A percentile compares a stretch with the other conserved stretches of the same genome.
Conservation (phyloP, 2,329 filamentous ascomycete genomes). For the Rhynchosporium secalis region DNA sequence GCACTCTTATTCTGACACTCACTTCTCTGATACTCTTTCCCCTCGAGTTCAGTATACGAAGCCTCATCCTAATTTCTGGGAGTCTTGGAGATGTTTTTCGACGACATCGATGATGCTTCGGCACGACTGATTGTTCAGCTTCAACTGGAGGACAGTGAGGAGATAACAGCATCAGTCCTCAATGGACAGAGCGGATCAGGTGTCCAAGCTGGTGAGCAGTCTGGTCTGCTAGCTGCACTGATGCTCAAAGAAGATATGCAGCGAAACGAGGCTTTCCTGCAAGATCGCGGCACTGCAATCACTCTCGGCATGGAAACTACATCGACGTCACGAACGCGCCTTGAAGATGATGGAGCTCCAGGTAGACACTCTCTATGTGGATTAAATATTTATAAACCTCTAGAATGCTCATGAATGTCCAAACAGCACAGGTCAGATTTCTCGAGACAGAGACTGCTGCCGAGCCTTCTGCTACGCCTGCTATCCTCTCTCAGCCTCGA, state of each 20-base stretch:
- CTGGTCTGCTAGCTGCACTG: constrained; percentile 14
- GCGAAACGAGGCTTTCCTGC: constrained; percentile 1
- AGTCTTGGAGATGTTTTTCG: constrained; percentile 2
- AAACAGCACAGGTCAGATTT: background rate
- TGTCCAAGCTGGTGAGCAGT: background rate
- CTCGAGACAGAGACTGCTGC: background rate
- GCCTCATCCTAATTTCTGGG: background rate
- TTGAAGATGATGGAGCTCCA: background rate
- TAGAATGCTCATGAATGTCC: no score
- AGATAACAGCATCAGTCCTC: background rate
- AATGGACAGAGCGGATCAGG: constrained; percentile 7
- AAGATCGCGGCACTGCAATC: constrained; percentile 9
- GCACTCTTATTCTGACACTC: background rate
- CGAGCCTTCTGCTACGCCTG: background rate
- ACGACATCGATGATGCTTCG: constrained; percentile 17
- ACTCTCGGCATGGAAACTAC: background rate
- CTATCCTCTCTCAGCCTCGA: background rate
- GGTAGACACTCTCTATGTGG: background rate
- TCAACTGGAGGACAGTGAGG: constrained; percentile 20
- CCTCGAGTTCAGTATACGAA: background rate
- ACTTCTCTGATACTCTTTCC: background rate
- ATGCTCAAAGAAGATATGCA: constrained; percentile 19
- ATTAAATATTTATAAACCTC: no score
- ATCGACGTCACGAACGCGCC: no score
- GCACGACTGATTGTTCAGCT: constrained; percentile 14